These are phyloP conservation scores for Cornus controversa DNA, from an alignment of 148 eudicot species.

Conservation along the genomic window DNA sequence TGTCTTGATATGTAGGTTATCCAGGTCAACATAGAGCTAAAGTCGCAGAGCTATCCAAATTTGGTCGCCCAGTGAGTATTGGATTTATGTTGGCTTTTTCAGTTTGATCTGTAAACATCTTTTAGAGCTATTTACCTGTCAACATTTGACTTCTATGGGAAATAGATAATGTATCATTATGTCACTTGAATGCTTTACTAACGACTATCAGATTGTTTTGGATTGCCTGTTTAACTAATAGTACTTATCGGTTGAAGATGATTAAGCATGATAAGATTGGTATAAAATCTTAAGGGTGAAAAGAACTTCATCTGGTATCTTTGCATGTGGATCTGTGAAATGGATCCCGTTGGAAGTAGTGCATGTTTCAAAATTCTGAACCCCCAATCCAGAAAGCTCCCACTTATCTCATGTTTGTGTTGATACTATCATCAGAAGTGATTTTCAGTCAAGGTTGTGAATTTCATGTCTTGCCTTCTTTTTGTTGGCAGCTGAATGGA, in stretches of 20 bases:
- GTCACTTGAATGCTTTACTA: neutral
- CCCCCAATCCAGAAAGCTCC: neutral
- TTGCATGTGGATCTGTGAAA: neutral
- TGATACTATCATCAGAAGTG: neutral
- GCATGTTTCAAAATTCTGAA: neutral
- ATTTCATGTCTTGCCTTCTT: neutral
- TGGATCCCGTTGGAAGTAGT: neutral
- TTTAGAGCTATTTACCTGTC: neutral
- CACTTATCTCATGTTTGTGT: neutral
- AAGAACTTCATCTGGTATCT: neutral
- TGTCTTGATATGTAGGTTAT: slow-evolving; percentile 35
- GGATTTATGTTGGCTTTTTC: slow-evolving; percentile 1
- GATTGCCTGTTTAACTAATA: neutral
- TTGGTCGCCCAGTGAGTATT: slow-evolving; percentile 89
- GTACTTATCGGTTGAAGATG: neutral
- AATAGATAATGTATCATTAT: neutral
- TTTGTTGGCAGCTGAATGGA: neutral
- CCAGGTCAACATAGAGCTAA: slow-evolving; percentile 85
- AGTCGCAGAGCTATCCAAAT: slow-evolving; percentile 79
- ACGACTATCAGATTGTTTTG: neutral
- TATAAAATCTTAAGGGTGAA: neutral
- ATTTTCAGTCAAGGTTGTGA: neutral
- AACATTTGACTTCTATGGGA: neutral
- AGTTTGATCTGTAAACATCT: neutral
- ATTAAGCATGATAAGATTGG: neutral